Percentiles rank a stretch among this genome's conserved stretches.
These are phyloP conservation scores for Aspergillus sp. DNA, from an alignment of 2,329 filamentous ascomycete genomes.

Conservation along the genomic window DNA sequence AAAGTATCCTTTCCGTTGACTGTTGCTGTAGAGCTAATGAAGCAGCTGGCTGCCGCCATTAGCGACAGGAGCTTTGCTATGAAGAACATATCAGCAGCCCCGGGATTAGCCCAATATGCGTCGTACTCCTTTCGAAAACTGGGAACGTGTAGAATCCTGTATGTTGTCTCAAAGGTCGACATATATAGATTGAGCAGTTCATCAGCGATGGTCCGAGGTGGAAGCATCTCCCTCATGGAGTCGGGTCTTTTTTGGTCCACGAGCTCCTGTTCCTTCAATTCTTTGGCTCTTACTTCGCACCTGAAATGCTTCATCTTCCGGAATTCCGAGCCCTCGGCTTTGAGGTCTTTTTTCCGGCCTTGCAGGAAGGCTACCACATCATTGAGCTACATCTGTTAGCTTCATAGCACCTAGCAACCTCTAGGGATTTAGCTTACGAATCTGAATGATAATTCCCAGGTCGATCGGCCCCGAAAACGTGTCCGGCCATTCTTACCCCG, in stretches of 20 bases:
- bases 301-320: slow-evolving; percentile 36
- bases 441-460: slow-evolving; percentile 36
- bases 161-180: slow-evolving; percentile 60
- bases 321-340: slow-evolving; percentile 28
- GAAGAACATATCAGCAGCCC: slow-evolving; percentile 51
- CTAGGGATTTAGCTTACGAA: slow-evolving; percentile 31
- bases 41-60: slow-evolving; percentile 52
- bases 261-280: slow-evolving; percentile 35
- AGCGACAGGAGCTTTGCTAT: slow-evolving; percentile 48
- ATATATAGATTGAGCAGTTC: slow-evolving; percentile 60
- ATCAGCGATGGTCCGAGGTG: slow-evolving; percentile 52
- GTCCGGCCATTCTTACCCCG: slow-evolving; percentile 37
- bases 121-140: slow-evolving; percentile 62
- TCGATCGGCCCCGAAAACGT: slow-evolving; percentile 37
- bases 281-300: slow-evolving; percentile 32
- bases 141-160: slow-evolving; percentile 63
- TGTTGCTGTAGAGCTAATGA: slow-evolving; percentile 28
- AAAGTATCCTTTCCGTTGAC: slow-evolving; percentile 42
- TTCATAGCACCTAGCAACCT: background rate
- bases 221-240: slow-evolving; percentile 47
- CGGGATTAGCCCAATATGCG: slow-evolving; percentile 55
- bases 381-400: slow-evolving; percentile 30
- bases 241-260: slow-evolving; percentile 36
- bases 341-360: slow-evolving; percentile 25
- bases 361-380: slow-evolving; percentile 34